Evolutionary conservation across 148 eudicot species (phyloP).

Genomic region (Camellia sinensis): DNA sequence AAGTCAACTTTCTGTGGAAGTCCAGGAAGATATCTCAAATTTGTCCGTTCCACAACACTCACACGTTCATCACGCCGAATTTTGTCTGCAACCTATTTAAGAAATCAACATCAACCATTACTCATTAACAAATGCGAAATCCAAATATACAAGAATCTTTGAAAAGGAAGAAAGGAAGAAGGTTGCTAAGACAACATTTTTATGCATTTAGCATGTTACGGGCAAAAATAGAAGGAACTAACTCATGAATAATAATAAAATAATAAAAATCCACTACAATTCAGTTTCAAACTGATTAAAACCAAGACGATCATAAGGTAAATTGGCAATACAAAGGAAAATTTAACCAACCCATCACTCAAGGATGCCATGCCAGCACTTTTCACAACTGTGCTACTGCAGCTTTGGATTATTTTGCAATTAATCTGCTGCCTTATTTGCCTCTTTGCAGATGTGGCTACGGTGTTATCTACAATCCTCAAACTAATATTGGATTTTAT

Average conservation of each 20-base stretch:
- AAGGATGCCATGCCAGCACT: background rate
- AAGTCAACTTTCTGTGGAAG: conserved; percentile 95
- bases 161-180: background rate
- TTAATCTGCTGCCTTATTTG: background rate
- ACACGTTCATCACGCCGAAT: conserved; percentile 89
- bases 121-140: background rate
- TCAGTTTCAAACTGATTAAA: background rate
- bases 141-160: background rate
- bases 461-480: too few relatives aligned
- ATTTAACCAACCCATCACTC: background rate
- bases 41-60: conserved; percentile 75
- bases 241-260: too few relatives aligned
- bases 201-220: conserved; percentile 7
- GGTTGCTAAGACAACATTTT: background rate
- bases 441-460: too few relatives aligned
- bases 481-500: too few relatives aligned
- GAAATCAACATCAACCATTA: conserved; percentile 12
- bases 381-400: background rate
- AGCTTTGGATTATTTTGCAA: too few relatives aligned
- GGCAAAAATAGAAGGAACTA: background rate
- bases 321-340: background rate
- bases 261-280: background rate
- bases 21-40: conserved; percentile 79
- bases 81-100: conserved; percentile 81
- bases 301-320: background rate